phyloP scores from a whole-genome alignment of 352 stramenopile genomes.

The Phytophthora macrochlamydospora region DNA sequence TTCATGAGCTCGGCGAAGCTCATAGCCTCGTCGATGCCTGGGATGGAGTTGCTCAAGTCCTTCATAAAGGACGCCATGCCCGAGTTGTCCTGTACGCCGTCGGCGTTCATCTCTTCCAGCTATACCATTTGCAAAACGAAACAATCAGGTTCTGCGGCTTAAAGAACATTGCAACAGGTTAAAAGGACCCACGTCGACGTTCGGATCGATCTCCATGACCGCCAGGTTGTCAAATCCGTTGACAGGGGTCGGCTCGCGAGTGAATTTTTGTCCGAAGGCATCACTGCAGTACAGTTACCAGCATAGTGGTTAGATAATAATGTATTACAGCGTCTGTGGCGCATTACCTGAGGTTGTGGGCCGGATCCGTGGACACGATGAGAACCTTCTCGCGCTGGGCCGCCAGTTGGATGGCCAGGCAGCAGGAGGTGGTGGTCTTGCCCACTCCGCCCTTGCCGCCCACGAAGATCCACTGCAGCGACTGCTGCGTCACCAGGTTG shows the following conservation, averaged over 20 bases:
- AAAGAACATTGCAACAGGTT: constrained; percentile 2
- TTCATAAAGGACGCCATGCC: constrained; percentile 96
- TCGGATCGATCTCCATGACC: constrained; percentile 99
- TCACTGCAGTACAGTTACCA: constrained; percentile 67
- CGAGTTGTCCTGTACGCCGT: constrained; percentile 86
- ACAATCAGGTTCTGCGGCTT: background rate
- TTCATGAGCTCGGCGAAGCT: constrained; percentile 99
- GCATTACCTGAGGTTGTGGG: constrained; percentile 96
- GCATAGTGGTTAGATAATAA: background rate
- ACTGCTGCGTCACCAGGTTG: constrained; percentile 90
- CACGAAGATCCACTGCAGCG: constrained; percentile 96
- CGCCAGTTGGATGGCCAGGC: constrained; percentile 93
- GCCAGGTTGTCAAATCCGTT: constrained; percentile 98
- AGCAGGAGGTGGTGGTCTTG: constrained; percentile 99
- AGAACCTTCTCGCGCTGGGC: constrained; percentile 95
- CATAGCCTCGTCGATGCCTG: constrained; percentile 99
- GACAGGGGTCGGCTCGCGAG: constrained; percentile 96
- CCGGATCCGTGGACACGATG: constrained; percentile 99
- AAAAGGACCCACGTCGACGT: constrained; percentile 60
- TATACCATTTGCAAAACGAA: constrained; percentile 17
- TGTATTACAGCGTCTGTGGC: background rate
- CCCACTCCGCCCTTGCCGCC: constrained; percentile 95
- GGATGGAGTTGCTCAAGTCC: constrained; percentile 97
- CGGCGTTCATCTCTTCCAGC: constrained; percentile 84
- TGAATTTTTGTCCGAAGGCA: constrained; percentile 99